phyloP scores from a whole-genome alignment of 768 basidiomycete species.

The Gymnopilus junonius region DNA sequence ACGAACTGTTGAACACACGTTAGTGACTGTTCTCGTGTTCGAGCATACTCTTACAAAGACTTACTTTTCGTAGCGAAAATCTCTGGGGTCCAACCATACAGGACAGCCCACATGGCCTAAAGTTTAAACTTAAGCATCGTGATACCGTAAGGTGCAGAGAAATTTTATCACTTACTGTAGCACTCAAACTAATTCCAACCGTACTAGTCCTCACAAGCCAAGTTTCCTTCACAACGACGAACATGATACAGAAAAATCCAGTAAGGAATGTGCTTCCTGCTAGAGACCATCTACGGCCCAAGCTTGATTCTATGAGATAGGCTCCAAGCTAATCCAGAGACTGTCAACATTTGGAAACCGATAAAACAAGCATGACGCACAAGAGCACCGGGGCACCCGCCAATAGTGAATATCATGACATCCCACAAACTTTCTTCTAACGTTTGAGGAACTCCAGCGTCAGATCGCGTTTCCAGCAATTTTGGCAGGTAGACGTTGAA shows the following conservation, averaged over 20 bases:
- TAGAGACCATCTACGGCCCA: slow-evolving; percentile 76
- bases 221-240: slow-evolving; percentile 60
- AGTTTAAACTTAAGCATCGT: not conserved
- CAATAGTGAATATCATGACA: slow-evolving; percentile 84
- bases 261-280: slow-evolving; percentile 79
- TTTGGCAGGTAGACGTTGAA: slow-evolving; percentile 94
- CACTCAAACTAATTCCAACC: slow-evolving; percentile 77
- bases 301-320: slow-evolving; percentile 69
- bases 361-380: slow-evolving; percentile 46
- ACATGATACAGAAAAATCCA: slow-evolving; percentile 72
- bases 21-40: not conserved
- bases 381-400: slow-evolving; percentile 83
- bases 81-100: slow-evolving; percentile 90
- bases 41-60: slow-evolving; percentile 5
- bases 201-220: slow-evolving; percentile 69
- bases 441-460: slow-evolving; percentile 38
- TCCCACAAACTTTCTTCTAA: slow-evolving; percentile 77
- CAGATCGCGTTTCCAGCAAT: slow-evolving; percentile 66
- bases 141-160: not conserved
- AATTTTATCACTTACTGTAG: slow-evolving; percentile 52
- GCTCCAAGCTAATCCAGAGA: slow-evolving; percentile 70
- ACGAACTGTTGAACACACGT: slow-evolving; percentile 51
- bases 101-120: slow-evolving; percentile 85
- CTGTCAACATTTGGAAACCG: not conserved
- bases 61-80: slow-evolving; percentile 80